Conservation (phyloP, 352 stramenopile species). For the Phytopythium mirpurense region DNA sequence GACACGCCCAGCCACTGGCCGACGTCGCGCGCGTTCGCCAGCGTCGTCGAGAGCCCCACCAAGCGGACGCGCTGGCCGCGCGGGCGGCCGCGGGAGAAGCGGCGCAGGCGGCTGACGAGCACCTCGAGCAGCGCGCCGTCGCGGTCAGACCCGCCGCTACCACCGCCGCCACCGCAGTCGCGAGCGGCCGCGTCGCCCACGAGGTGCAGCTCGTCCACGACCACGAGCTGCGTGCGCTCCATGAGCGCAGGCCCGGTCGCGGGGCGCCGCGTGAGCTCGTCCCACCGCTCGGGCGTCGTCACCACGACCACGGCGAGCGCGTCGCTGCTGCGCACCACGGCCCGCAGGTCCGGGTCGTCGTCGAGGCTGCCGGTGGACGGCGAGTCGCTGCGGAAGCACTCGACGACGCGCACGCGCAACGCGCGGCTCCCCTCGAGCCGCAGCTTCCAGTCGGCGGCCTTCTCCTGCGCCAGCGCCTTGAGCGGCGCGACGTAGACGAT, state of each 20-base stretch:
- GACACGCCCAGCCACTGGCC: constrained; percentile 94
- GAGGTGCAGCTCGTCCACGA: constrained; percentile 98
- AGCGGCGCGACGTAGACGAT: constrained; percentile 98
- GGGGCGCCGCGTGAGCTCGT: constrained; percentile 94
- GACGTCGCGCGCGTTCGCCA: constrained; percentile 96
- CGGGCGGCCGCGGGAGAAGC: constrained; percentile 82
- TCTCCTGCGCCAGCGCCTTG: constrained; percentile 95
- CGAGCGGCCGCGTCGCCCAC: background rate
- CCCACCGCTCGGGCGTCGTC: constrained; percentile 98
- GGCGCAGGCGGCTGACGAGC: constrained; percentile 84
- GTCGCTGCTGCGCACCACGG: constrained; percentile 66
- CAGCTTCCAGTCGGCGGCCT: constrained; percentile 95
- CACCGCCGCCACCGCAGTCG: constrained; percentile 81
- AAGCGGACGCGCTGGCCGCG: constrained; percentile 73
- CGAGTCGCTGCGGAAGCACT: constrained; percentile 26
- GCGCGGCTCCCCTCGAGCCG: constrained; percentile 84
- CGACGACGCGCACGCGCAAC: constrained; percentile 91
- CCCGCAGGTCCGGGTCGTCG: background rate
- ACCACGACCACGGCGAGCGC: constrained; percentile 90
- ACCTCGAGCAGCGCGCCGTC: constrained; percentile 90
- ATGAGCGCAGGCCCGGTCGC: constrained; percentile 63
- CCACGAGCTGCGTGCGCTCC: constrained; percentile 80
- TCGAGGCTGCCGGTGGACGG: background rate
- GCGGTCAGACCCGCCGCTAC: constrained; percentile 95
- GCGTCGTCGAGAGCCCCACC: constrained; percentile 93